Base-by-base conservation (phyloP, 2,329 filamentous ascomycete genomes). In the Hymenotorrendiella dingleyae region DNA sequence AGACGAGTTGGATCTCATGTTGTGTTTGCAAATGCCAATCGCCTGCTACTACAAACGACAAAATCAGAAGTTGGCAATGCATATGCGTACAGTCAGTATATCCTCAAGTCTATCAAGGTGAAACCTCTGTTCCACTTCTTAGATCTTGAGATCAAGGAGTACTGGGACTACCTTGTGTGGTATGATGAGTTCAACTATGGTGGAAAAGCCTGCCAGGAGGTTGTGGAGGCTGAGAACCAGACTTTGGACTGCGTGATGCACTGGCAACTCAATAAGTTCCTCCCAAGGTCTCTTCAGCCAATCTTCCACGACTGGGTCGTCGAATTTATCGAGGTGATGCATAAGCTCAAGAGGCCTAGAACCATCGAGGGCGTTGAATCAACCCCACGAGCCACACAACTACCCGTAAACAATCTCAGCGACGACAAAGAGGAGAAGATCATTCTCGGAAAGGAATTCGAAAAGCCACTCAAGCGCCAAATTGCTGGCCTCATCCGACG, bases 181-280 rank as follows among this genome's bases (percentile, higher is more conserved):
- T 97, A 97, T 54, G 93, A 99, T 55, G 88, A 96, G 65, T 96
- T 91, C 72, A 98, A 99, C 69, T 97, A 97, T 58, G 94, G 93
- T 42, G 93, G 93, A 47, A 94, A 94, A 59, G 93, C 86, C 4
- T 95, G 88, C 53, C 79, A 83, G 37, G 79, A 93, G 56, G 86
- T 96, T 3, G 73, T 84, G 6, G 81, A 82, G 54, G 72, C 72
- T 8, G 87, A 91, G 55, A 80, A 84, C 33, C 89, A 96, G 61
- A 74, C 78, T 3, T 74, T 97, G 11, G 85, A 96, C 56, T 93
- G 86, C 9, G 80, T 98, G 57, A 97, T 98, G 90, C 86, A 95
- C 65, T 98, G 94, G 94, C 93, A 98, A 63, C 84, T 98, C 60
- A 84, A 82, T 34, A 90, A 87, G 1, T 96, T 96, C 62, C 67